Evolutionary conservation across 1,284 basidiomycete species (phyloP), one percentile per base, ranked within the genome.

Genomic region (Puccinia coronata): DNA sequence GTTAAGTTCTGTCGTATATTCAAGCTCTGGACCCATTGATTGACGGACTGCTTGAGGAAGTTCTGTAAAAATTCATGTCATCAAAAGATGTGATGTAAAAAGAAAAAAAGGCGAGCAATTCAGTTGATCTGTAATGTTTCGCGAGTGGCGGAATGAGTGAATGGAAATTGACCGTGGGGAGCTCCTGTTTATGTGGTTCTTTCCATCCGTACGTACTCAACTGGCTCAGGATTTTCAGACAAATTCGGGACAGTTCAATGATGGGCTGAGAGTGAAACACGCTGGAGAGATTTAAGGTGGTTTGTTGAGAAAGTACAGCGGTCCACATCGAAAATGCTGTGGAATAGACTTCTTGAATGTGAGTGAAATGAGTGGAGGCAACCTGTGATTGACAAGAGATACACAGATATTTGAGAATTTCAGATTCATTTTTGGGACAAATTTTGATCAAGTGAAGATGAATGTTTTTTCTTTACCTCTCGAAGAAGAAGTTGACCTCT

Each of bases 171-270:
- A 77, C 75, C 59, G 75, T 77, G n/a, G 63, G 59, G 11, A 67
- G 61, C 75, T 77, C 41, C 63, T 77, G 57, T 25, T 55, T 67
- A 43, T 79, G 77, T 4, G 77, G 77, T 41, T 79, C 77, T 49
- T 55, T 70, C 77, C 77, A 79, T 31, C 49, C 47, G 67, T 79
- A 79, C 31, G 65, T 79, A 67, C 63, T 67, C 47, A 79, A 36
- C 41, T 70, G 77, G 36, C 65, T 41, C 41, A 79, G 55, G 41
- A 70, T 79, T 59, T 79, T 79, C 20, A 79, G 53, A 59, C 77
- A 79, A 20, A 79, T 59, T 41, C 77, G 51, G 16, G 77, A 79
- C 18, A 79, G 51, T 28, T 59, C 77, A 53, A 79, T 79, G 31
- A 55, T 43, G 14, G 59, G 59, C 49, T 77, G 75, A 31, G 75